phyloP scores from a whole-genome alignment of 371 early-diverging fungal species.

The Blakeslea trispora region DNA sequence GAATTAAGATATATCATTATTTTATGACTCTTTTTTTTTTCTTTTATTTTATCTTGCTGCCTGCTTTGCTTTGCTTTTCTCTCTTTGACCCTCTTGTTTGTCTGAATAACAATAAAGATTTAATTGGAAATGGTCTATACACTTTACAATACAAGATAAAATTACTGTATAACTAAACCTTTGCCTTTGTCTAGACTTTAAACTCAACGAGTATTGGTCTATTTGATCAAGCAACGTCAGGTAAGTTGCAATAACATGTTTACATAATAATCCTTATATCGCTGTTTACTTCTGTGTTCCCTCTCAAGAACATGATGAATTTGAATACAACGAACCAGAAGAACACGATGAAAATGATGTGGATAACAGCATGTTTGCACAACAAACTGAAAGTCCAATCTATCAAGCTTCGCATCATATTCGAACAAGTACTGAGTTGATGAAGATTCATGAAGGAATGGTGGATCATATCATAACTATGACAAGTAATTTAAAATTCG shows the following conservation, averaged over 20 bases:
- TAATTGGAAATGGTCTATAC: too few relatives aligned
- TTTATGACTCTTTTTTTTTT: too few relatives aligned
- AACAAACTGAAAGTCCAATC: neutral
- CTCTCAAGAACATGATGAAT: neutral
- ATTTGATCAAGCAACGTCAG: neutral
- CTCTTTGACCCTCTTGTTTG: too few relatives aligned
- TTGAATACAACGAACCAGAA: slow-evolving; percentile 12
- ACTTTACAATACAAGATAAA: too few relatives aligned
- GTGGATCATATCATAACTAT: slow-evolving; percentile 40
- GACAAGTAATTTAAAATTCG: slow-evolving; percentile 25
- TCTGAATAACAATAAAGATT: neutral
- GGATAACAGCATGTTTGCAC: slow-evolving; percentile 17
- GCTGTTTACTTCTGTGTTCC: too few relatives aligned
- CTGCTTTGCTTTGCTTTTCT: too few relatives aligned
- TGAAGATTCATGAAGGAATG: slow-evolving; percentile 33
- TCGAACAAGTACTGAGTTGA: slow-evolving; percentile 21
- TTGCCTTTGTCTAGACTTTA: too few relatives aligned
- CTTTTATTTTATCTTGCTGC: too few relatives aligned
- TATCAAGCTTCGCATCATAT: slow-evolving; percentile 12
- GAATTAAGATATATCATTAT: neutral
- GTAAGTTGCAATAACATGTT: neutral
- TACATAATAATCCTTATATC: too few relatives aligned
- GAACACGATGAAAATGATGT: slow-evolving; percentile 36
- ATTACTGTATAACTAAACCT: too few relatives aligned
- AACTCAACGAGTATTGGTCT: neutral